Conservation (phyloP, 352 stramenopile genomes). For the Thraustochytrium sp. region DNA sequence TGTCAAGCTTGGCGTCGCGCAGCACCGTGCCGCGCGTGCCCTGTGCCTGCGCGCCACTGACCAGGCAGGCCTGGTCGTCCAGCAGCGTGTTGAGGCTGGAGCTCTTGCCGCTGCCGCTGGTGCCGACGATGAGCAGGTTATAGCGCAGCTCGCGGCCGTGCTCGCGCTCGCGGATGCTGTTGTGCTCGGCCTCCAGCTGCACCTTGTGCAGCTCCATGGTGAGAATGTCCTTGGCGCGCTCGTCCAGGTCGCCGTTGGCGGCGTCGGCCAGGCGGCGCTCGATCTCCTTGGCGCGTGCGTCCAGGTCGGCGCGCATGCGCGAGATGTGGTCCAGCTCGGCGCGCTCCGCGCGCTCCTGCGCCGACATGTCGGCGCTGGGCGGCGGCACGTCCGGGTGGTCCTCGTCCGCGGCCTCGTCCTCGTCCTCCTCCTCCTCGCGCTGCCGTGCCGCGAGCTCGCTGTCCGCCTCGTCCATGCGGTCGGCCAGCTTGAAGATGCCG, state of each 20-base stretch:
- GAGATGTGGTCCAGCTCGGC: constrained; percentile 31
- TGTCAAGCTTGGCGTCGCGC: constrained; percentile 39
- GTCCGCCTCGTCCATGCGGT: constrained; percentile 15
- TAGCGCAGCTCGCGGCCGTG: constrained; percentile 34
- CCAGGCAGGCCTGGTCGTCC: constrained; percentile 26
- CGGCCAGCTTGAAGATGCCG: background rate
- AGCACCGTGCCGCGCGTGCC: constrained; percentile 30
- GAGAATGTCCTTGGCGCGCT: constrained; percentile 41
- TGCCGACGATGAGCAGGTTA: constrained; percentile 39
- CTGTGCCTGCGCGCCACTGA: constrained; percentile 37
- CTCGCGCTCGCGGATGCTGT: constrained; percentile 21
- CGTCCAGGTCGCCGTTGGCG: constrained; percentile 17
- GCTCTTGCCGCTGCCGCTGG: constrained; percentile 30
- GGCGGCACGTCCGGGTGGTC: background rate
- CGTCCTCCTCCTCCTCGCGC: background rate
- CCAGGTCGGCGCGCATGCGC: constrained; percentile 14
- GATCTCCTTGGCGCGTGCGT: constrained; percentile 24
- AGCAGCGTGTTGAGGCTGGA: constrained; percentile 43
- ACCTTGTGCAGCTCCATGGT: constrained; percentile 40
- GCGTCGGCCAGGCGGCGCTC: background rate
- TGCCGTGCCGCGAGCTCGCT: background rate
- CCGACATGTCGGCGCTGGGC: constrained; percentile 18
- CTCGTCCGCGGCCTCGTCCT: background rate
- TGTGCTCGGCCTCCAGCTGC: constrained; percentile 29
- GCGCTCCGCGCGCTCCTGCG: constrained; percentile 20